phyloP scores from a whole-genome alignment of 345 rosid species.

The Orychophragmus violaceus region DNA sequence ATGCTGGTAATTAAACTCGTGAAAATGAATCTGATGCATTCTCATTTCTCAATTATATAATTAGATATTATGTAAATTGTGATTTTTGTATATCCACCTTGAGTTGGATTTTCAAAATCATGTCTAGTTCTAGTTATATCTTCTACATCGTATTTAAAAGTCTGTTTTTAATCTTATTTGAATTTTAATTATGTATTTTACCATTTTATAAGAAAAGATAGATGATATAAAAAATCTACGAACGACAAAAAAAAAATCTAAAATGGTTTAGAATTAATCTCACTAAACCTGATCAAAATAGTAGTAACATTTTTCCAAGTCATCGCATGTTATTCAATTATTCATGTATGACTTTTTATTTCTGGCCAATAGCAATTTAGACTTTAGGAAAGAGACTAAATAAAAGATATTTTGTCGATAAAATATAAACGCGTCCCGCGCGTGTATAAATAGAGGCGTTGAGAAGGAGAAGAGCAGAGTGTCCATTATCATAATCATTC shows the following conservation, averaged over 20 bases:
- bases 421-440: constrained; percentile 11
- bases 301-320: background rate
- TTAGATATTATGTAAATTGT: too few relatives aligned
- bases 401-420: constrained; percentile 2
- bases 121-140: too few relatives aligned
- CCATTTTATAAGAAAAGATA: too few relatives aligned
- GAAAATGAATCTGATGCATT: too few relatives aligned
- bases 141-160: too few relatives aligned
- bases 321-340: constrained; percentile 3
- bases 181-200: too few relatives aligned
- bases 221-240: too few relatives aligned
- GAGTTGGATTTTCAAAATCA: too few relatives aligned
- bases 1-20: too few relatives aligned
- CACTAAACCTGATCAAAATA: background rate
- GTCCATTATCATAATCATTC: constrained; percentile 27
- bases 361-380: constrained; percentile 13
- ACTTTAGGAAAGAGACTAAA: background rate
- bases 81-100: too few relatives aligned
- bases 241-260: background rate
- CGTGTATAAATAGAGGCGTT: constrained; percentile 12
- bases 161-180: too few relatives aligned
- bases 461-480: constrained; percentile 1
- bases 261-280: background rate
- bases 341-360: background rate
- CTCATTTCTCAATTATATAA: too few relatives aligned